A percentile compares a stretch with the other conserved stretches of the same genome.
Conservation (phyloP, 768 basidiomycete genomes). For the Trametes cingulata region DNA sequence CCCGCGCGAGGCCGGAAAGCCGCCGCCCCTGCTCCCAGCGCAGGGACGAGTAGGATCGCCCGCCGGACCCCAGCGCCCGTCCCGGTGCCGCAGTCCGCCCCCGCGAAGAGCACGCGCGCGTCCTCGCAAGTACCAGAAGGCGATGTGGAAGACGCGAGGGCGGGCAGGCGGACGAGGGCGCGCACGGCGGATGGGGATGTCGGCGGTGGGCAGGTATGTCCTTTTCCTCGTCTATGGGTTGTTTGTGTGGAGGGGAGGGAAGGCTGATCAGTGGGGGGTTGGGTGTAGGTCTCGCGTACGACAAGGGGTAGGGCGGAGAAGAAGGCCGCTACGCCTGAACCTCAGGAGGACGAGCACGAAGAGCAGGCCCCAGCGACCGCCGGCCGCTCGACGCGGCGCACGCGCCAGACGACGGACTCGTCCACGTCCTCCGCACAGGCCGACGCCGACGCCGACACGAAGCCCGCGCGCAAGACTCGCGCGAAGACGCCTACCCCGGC, state of each 20-base stretch:
- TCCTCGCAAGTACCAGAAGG: slow-evolving; percentile 15
- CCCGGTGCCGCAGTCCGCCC: slow-evolving; percentile 11
- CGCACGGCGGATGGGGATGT: slow-evolving; percentile 24
- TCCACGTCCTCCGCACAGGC: slow-evolving; percentile 13
- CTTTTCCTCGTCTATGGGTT: neutral
- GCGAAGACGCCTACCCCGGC: slow-evolving; percentile 19
- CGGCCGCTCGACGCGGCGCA: slow-evolving; percentile 25
- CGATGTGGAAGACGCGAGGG: slow-evolving; percentile 12
- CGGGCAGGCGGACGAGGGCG: slow-evolving; percentile 19
- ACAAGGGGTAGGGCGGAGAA: slow-evolving; percentile 8
- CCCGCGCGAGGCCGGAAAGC: slow-evolving; percentile 1
- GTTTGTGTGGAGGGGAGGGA: no score
- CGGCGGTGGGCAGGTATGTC: slow-evolving; percentile 22
- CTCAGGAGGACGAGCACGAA: slow-evolving; percentile 13
- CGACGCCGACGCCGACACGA: slow-evolving; percentile 19
- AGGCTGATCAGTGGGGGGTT: no score
- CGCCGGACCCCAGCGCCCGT: slow-evolving; percentile 19
- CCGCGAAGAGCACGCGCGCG: slow-evolving; percentile 14
- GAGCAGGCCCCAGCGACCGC: slow-evolving; percentile 3
- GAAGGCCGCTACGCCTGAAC: neutral
- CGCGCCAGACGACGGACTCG: slow-evolving; percentile 23
- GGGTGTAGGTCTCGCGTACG: neutral
- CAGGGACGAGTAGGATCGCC: neutral
- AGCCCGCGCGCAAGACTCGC: slow-evolving; percentile 22
- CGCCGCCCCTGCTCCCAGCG: no score